These are phyloP conservation scores for Mycena venus DNA, from an alignment of 768 basidiomycete species.

Conservation along the genomic window DNA sequence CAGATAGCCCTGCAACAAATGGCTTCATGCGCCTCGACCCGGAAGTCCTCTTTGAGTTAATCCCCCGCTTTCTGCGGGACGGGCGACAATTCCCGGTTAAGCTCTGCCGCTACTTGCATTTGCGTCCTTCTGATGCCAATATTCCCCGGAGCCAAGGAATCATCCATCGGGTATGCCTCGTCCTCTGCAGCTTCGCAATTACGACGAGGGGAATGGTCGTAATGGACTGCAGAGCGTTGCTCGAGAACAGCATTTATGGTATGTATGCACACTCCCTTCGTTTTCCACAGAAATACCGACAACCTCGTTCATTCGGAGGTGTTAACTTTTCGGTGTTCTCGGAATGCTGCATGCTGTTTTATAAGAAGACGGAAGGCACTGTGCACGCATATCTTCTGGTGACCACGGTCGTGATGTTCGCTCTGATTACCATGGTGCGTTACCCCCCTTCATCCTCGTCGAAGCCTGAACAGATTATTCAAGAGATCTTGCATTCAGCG, in stretches of 20 bases:
- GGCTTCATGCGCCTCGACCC: conserved; percentile 70
- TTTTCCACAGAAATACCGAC: too few species aligned
- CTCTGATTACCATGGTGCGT: background rate
- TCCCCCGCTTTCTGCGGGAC: conserved; percentile 65
- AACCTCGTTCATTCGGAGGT: background rate
- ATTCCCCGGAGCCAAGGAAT: too few species aligned
- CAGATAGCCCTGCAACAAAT: conserved; percentile 65
- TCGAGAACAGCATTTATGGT: background rate
- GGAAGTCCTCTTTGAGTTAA: conserved; percentile 58
- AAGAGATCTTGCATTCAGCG: too few species aligned
- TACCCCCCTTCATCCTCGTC: too few species aligned
- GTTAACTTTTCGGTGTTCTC: background rate
- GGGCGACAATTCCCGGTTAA: too few species aligned
- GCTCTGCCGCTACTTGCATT: too few species aligned
- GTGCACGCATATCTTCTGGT: background rate
- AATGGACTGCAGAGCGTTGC: background rate
- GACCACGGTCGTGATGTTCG: background rate
- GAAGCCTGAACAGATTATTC: too few species aligned
- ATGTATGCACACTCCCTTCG: conserved; percentile 28
- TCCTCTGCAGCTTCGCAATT: too few species aligned
- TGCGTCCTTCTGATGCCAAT: too few species aligned
- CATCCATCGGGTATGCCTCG: too few species aligned
- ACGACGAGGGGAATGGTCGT: too few species aligned
- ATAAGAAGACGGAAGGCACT: background rate
- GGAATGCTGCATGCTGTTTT: background rate